A percentile compares a stretch with the other conserved stretches of the same genome.
phyloP scores from a whole-genome alignment of 2,329 filamentous ascomycete species.

The Colletotrichum orbiculare region DNA sequence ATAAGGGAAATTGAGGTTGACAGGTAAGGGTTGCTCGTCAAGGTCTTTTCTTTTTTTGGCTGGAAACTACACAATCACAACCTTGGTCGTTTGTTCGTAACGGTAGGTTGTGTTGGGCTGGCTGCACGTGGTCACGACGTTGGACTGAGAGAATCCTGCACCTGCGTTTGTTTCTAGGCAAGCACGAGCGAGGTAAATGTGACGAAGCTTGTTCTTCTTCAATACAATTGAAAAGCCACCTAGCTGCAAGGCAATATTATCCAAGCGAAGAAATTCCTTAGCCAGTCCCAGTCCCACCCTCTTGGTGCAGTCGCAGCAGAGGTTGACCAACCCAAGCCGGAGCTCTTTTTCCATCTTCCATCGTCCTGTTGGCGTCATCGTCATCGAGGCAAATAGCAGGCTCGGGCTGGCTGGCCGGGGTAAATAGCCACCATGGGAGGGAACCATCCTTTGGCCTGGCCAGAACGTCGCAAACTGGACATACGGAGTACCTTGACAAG shows the following conservation, averaged over 20 bases:
- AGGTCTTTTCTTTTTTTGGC: neutral
- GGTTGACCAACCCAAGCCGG: conserved; percentile 23
- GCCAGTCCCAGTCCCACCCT: neutral
- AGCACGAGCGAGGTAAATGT: neutral
- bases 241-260: neutral
- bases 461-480: neutral
- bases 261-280: neutral
- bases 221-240: no score
- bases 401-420: conserved; percentile 7
- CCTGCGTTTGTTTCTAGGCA: neutral
- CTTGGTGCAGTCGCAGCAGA: neutral
- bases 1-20: conserved; percentile 29
- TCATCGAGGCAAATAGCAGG: conserved; percentile 27
- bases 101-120: no score
- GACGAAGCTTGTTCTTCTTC: neutral
- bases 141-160: neutral
- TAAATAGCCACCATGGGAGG: conserved; percentile 17
- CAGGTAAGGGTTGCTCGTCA: conserved; percentile 3
- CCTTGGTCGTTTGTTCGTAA: no score
- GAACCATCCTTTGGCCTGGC: conserved; percentile 18
- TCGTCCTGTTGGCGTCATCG: conserved; percentile 25
- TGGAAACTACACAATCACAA: neutral
- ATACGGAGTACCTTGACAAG: neutral
- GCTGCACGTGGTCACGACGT: no score
- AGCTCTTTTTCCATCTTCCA: conserved; percentile 3